Evolutionary conservation across 1,139 yeast species (phyloP), one percentile per base, ranked within the genome.

Genomic region (Hyphopichia burtonii): DNA sequence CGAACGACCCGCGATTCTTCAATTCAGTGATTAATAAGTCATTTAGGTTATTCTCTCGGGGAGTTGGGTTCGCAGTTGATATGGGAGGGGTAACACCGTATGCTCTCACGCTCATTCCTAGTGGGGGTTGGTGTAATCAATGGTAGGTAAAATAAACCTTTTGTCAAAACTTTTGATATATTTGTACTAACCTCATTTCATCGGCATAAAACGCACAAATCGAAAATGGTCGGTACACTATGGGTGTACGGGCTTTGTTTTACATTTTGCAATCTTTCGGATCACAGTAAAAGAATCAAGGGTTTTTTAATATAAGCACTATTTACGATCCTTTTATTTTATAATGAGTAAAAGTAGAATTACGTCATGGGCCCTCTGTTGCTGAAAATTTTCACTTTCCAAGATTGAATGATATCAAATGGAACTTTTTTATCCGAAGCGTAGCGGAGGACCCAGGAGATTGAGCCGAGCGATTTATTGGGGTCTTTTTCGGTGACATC

Each of bases 61-160:
- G 82, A 0, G 96, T 86, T 0, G 99, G 93, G 16, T 87, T 88
- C 0, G 85, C 90, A 18, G 73, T 63, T 0, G 97, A 88, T 36
- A 93, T 86, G 0, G 98, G 97, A 23, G 85, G 85, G 14, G 99
- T 93, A 20, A 93, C 95, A 46, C 98, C 98, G 54, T 77, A 86
- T 33, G 65, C 45, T 44, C 50, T 47, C 10, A 43, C 34, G 50
- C 57, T 58, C 74, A 68, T 56, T 9, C 28, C 28, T 25, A 42
- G 65, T 65, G 3, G 50, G 68, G 10, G 63, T 59, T 3, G 64
- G 71, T 20, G 23, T 20, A 20, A 8, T 20, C 8, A 20, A 20
- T 5, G 8, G 23, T 20, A 20, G 23, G 8, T 20, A 20, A n/a
- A n/a, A 20, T 20, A 20, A 20, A 20, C 23, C 23, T 20, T 20